A percentile compares a stretch with the other conserved stretches of the same genome.
Evolutionary conservation across 495 filamentous ascomycete genomes (phyloP).

Genomic region (Xylaria scruposa): DNA sequence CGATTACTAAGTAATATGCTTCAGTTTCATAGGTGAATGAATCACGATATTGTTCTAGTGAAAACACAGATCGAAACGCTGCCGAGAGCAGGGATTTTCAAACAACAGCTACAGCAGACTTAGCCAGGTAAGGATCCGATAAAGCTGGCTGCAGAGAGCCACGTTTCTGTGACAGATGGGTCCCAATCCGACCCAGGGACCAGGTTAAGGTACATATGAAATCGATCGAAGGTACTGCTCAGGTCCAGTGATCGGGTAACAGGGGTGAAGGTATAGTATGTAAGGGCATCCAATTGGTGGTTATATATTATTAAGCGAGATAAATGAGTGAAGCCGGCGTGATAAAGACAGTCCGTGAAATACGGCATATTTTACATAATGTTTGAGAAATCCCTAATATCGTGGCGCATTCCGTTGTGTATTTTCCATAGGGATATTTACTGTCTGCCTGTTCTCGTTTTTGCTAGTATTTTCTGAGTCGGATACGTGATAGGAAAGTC

Average conservation of each 20-base stretch:
- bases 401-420: too few relatives aligned
- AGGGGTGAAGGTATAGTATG: neutral
- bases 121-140: neutral
- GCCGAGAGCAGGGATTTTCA: neutral
- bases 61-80: neutral
- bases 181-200: neutral
- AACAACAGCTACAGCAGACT: neutral
- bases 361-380: neutral
- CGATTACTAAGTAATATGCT: neutral
- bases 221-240: neutral
- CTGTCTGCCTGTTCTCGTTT: neutral
- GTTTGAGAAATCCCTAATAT: neutral
- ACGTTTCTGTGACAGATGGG: neutral
- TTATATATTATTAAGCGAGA: neutral
- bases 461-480: neutral
- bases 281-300: neutral
- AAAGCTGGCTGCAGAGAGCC: neutral
- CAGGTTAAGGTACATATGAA: neutral
- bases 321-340: neutral
- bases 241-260: neutral
- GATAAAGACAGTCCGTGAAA: neutral
- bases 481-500: constrained; percentile 20
- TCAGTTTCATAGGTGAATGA: neutral
- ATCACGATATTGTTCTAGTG: neutral
- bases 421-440: neutral